Evolutionary conservation across 2,329 filamentous ascomycete genomes (phyloP), one percentile per base, ranked within the genome.

Genomic region (Colletotrichum sojae): DNA sequence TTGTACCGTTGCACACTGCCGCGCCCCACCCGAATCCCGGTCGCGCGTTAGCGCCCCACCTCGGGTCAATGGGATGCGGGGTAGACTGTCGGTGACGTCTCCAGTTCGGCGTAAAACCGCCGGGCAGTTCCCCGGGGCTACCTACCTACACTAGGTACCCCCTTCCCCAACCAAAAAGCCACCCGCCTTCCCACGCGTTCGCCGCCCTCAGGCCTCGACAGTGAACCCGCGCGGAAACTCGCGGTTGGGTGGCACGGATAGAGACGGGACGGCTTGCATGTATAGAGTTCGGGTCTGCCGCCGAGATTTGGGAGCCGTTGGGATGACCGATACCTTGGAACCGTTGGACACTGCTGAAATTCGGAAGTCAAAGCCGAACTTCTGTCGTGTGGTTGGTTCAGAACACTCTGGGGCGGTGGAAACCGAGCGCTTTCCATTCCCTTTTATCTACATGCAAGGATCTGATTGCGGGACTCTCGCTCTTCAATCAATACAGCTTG

Each of bases 21-120:
- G 60, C 45, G 49, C 67, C 27, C 67, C 67, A 61, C 69, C 22
- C 25, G 49, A 43, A 43, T 12, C 59, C 36, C 67, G 18, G 36
- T 31, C 12, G 25, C 13, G 49, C 45, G 45, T 48, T 57, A 52
- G 67, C 22, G 39, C n/a, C 15, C 53, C 55, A 51, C 51, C 68
- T 72, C 71, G 71, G 65, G 71, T 66, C 46, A 71, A 71, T 63
- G 52, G 57, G 53, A 45, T 71, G 71, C 71, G 69, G 71, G 71
- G 71, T 70, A 59, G 55, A 15, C 4, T 64, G 54, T 51, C 57
- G 65, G 64, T 55, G 58, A 69, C 67, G 67, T 56, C 45, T 25
- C 22, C 36, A 49, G 20, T 20, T 69, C 65, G 65, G 68, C 64
- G 58, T 57, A 63, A 63, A 53, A 18, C 58, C 20, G 51, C 66